Evolutionary conservation across 75 land plant genomes (phyloP).

Genomic region (Cryptomeria japonica): DNA sequence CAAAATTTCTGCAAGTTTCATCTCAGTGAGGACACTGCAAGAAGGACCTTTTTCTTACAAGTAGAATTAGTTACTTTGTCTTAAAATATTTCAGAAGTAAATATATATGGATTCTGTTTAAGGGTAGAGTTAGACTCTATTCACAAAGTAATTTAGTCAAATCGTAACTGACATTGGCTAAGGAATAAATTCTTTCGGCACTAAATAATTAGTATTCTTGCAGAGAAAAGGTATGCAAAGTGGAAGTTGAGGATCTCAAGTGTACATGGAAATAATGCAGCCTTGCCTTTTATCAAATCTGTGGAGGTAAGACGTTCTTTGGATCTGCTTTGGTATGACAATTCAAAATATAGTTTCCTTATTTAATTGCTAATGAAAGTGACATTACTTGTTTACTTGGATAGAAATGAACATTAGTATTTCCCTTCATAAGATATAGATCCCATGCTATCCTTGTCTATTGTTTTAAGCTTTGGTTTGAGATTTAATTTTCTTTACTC

Average conservation of each 20-base stretch:
- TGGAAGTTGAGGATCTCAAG: constrained; percentile 77
- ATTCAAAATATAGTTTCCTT: not conserved
- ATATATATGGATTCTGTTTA: not conserved
- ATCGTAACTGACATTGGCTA: not conserved
- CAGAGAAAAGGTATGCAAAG: constrained; percentile 66
- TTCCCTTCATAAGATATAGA: not conserved
- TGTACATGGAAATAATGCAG: constrained; percentile 68
- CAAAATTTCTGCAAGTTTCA: not conserved
- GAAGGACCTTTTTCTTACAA: not conserved
- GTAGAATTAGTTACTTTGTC: not conserved
- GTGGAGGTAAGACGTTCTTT: constrained; percentile 53
- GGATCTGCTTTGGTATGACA: not conserved
- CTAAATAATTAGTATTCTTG: not conserved
- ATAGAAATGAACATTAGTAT: not conserved
- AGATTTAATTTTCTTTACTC: not conserved
- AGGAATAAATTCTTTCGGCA: not conserved
- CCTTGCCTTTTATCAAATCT: constrained; percentile 76
- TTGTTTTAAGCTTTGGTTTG: not conserved
- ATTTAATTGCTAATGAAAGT: not conserved
- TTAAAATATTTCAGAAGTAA: not conserved
- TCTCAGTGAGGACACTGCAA: not conserved
- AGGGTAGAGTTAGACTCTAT: not conserved
- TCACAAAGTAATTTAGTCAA: not conserved
- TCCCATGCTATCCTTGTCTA: not conserved
- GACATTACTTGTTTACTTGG: not conserved